A percentile compares a stretch with the other conserved stretches of the same genome.
Evolutionary conservation across 1,284 basidiomycete genomes (phyloP).

Genomic region (Malassezia psittaci): DNA sequence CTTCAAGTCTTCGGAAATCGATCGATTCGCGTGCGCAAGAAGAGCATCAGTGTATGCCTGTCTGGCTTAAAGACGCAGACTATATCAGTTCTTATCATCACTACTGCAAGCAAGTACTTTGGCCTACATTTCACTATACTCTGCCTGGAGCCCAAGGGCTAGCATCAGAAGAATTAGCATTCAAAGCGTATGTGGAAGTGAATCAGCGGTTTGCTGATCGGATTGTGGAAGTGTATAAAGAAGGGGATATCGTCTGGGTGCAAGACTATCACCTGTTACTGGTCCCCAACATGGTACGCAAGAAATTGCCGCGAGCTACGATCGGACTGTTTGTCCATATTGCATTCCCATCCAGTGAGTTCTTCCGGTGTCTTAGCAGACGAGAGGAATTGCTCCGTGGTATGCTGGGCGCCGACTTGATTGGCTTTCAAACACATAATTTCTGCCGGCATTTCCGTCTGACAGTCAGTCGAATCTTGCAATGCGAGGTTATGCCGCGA

Average conservation of each 20-base stretch:
- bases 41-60: conserved; percentile 58
- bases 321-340: conserved; percentile 84
- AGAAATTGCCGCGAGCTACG: conserved; percentile 56
- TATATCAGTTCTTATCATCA: conserved; percentile 71
- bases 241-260: conserved; percentile 64
- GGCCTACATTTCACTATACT: conserved; percentile 77
- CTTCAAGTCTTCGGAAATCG: conserved; percentile 49
- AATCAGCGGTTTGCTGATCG: conserved; percentile 72
- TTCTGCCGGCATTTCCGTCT: conserved; percentile 51
- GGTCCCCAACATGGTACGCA: conserved; percentile 64
- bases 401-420: conserved; percentile 62
- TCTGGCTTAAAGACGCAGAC: conserved; percentile 59
- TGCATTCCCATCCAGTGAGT: conserved; percentile 75
- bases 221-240: conserved; percentile 62
- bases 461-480: conserved; percentile 69
- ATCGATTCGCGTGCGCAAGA: conserved; percentile 58
- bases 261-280: conserved; percentile 65
- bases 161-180: conserved; percentile 63
- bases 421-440: conserved; percentile 76
- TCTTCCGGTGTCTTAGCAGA: conserved; percentile 66
- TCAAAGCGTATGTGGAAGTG: conserved; percentile 67
- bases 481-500: conserved; percentile 69
- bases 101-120: conserved; percentile 79
- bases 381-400: conserved; percentile 57
- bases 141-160: conserved; percentile 74